Conservation (phyloP, 169 alveolate species). For the Babesia caballi region DNA sequence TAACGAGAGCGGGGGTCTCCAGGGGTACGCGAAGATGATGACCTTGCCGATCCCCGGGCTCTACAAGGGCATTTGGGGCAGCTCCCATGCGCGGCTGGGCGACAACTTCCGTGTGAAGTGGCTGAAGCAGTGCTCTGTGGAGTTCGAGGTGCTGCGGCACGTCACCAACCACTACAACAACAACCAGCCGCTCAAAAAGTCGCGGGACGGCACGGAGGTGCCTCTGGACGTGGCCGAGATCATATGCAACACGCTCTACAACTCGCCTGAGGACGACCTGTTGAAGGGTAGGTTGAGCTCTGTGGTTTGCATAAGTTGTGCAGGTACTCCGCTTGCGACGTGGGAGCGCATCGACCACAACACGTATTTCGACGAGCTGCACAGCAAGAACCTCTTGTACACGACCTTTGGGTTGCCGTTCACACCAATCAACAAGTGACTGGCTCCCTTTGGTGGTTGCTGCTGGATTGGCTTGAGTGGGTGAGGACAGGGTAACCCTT, state of each 20-base stretch:
- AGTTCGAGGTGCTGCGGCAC: conserved; percentile 71
- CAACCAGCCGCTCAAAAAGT: conserved; percentile 75
- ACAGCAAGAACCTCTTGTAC: conserved; percentile 8
- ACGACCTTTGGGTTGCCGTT: conserved; percentile 29
- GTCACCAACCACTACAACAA: conserved; percentile 77
- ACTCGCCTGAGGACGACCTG: conserved; percentile 38
- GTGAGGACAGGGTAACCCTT: too few relatives aligned
- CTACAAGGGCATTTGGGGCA: conserved; percentile 78
- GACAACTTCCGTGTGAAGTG: conserved; percentile 82
- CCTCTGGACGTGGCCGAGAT: conserved; percentile 71
- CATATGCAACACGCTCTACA: conserved; percentile 62
- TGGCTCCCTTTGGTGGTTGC: not conserved
- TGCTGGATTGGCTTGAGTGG: not conserved
- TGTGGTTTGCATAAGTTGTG: too few relatives aligned
- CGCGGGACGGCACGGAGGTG: conserved; percentile 81
- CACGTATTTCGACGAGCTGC: conserved; percentile 39
- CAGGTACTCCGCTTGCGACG: conserved; percentile 35
- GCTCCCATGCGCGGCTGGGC: conserved; percentile 67
- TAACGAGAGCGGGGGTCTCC: conserved; percentile 83
- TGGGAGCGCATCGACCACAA: conserved; percentile 45
- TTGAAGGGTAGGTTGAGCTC: conserved; percentile 15
- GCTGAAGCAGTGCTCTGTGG: conserved; percentile 76
- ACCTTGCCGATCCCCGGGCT: conserved; percentile 67
- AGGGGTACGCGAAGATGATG: conserved; percentile 79
- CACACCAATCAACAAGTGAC: conserved; percentile 8